Conservation (phyloP, 2,329 filamentous ascomycete species). For the Ceratocystis ficicola region DNA sequence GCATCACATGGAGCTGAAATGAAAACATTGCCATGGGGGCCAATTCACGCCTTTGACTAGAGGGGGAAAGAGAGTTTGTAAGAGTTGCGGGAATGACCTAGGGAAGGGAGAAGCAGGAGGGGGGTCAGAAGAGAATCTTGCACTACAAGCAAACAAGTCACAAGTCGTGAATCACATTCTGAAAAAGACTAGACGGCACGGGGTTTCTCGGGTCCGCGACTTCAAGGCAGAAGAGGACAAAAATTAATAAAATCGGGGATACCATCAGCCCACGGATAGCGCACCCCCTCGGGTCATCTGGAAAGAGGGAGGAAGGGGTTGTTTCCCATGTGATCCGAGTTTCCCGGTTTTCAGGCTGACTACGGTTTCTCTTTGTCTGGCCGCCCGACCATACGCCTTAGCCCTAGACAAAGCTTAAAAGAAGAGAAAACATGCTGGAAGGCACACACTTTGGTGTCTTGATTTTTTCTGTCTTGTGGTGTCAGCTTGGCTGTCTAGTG, state of each 20-base stretch:
- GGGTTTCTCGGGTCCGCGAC: background rate
- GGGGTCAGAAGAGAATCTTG: no score
- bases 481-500: background rate
- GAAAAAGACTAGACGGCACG: background rate
- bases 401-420: background rate
- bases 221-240: background rate
- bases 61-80: background rate
- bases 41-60: background rate
- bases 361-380: background rate
- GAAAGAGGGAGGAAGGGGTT: background rate
- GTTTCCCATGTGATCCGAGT: conserved; percentile 1
- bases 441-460: background rate
- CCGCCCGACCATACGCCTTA: background rate
- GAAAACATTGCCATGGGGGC: background rate
- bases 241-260: background rate
- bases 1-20: background rate
- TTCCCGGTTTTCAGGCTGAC: background rate
- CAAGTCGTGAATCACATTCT: background rate
- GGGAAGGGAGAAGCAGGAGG: background rate
- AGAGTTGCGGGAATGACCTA: background rate
- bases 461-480: background rate
- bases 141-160: background rate
- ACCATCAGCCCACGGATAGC: background rate
- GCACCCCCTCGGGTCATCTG: background rate
- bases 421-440: background rate